Evolutionary conservation across 202 grass and related monocot species (phyloP).

Genomic region (Schoenoplectus tabernaemontani): DNA sequence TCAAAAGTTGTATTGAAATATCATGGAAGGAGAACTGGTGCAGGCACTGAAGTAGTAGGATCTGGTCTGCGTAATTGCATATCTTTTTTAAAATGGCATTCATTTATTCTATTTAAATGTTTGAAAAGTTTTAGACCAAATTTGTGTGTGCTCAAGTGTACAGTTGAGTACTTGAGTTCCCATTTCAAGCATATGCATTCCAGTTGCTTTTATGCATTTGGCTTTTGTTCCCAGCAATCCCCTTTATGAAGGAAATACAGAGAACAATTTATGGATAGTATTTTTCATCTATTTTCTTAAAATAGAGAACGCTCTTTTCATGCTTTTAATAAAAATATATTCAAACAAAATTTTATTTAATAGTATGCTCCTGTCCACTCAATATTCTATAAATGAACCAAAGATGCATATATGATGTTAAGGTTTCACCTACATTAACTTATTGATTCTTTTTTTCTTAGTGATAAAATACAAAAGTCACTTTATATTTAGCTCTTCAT

Average conservation of each 20-base stretch:
- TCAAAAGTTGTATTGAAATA: slow-evolving; percentile 3
- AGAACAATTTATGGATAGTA: background rate
- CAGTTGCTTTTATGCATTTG: background rate
- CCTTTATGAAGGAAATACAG: background rate
- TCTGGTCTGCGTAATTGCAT: background rate
- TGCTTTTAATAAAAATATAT: too few relatives aligned
- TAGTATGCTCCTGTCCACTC: too few relatives aligned
- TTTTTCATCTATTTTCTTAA: background rate
- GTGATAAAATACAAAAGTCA: background rate
- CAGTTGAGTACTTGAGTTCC: background rate
- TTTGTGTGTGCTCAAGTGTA: background rate
- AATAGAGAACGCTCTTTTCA: background rate
- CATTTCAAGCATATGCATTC: background rate
- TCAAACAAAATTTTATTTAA: too few relatives aligned
- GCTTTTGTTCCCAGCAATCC: background rate
- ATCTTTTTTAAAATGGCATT: background rate
- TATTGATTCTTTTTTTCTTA: background rate
- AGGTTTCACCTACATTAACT: background rate
- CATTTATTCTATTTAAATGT: background rate
- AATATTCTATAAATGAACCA: too few relatives aligned
- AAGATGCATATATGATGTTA: background rate
- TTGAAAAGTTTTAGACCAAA: background rate
- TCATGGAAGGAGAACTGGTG: background rate
- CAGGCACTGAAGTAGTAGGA: background rate
- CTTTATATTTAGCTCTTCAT: too few relatives aligned